Evolutionary conservation across 805 yeast genomes (phyloP).

Genomic region (Metschnikowia borealis): DNA sequence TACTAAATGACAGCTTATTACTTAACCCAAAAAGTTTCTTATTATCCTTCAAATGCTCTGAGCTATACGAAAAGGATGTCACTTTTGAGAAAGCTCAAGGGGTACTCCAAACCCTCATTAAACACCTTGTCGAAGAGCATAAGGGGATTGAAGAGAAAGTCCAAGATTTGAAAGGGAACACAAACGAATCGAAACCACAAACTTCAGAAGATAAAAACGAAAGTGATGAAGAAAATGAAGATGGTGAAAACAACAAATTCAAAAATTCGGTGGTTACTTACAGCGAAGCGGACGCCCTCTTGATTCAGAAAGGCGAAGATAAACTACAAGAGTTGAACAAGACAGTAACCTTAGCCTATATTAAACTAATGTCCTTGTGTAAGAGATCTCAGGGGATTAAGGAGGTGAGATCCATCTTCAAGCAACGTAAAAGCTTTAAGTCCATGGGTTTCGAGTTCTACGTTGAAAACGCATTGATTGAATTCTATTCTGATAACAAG

Average conservation of each 20-base stretch:
- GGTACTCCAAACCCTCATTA: conserved; percentile 49
- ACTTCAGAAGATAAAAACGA: conserved; percentile 2
- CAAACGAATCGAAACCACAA: conserved; percentile 6
- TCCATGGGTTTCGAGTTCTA: conserved; percentile 69
- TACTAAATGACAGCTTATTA: conserved; percentile 51
- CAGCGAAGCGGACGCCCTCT: conserved; percentile 21
- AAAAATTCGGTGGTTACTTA: conserved; percentile 8
- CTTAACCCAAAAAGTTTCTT: conserved; percentile 71
- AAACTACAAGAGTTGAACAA: conserved; percentile 23
- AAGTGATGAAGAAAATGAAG: conserved; percentile 21
- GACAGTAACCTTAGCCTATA: conserved; percentile 61
- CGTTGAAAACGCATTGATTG: conserved; percentile 79
- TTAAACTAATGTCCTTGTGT: conserved; percentile 64
- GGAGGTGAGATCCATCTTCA: conserved; percentile 70
- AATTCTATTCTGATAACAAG: conserved; percentile 60
- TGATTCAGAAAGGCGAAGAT: conserved; percentile 19
- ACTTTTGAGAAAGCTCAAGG: conserved; percentile 48
- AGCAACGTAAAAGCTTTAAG: conserved; percentile 55
- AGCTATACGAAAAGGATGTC: conserved; percentile 58
- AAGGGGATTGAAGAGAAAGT: conserved; percentile 21
- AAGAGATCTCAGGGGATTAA: conserved; percentile 66
- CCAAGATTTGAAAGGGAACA: conserved; percentile 17
- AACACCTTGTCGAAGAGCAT: conserved; percentile 39
- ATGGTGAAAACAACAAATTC: background rate
- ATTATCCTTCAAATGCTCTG: conserved; percentile 64